Evolutionary conservation across 176 grass and related monocot species (phyloP), one percentile per base, ranked within the genome.

Genomic region (Alloteropsis semialata): DNA sequence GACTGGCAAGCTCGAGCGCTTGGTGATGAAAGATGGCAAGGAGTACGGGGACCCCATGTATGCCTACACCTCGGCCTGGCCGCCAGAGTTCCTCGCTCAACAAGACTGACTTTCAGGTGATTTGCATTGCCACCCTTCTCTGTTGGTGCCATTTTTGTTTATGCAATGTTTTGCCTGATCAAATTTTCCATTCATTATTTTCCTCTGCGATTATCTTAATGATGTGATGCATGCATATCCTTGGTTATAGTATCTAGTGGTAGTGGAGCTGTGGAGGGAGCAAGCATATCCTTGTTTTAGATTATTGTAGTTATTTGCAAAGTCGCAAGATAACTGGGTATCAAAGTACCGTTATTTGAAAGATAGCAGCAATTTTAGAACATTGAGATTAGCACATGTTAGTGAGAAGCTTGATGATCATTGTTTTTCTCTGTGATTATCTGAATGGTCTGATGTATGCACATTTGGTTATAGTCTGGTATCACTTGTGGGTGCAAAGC

Each of bases 1-100:
- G 3, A 84, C 82, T 2, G 46, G 36, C 5, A 76, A 84, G 32
- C 72, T 84, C 3, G 71, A 84, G n/a, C 5, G 37, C n/a, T 4
- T 83, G 57, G 30, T n/a, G 30, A 73, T 29, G 8, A 3, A 37
- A 17, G 30, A 83, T 83, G 81, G 56, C 19, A 21, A 49, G 69
- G 32, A 72, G 17, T 63, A 37, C 3, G 81, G 81, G 0, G 27
- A 58, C 38, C 80, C 80, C 2, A 45, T 82, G 3, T 68, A 43
- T 4, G 82, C 72, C 48, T 68, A 84, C 71, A 14, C 17, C 48
- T 36, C 55, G 49, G 32, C 12, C 30, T 74, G 19, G 30, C 32
- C 50, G 8, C 29, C 29, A 13, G 46, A 19, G 18, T 54, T 74
- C 48, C 71, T 74, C 1, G 10, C 49, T 36, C 70, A 27, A 51